These are phyloP conservation scores for Picea glauca DNA, from an alignment of 75 land plant species.

Conservation along the genomic window DNA sequence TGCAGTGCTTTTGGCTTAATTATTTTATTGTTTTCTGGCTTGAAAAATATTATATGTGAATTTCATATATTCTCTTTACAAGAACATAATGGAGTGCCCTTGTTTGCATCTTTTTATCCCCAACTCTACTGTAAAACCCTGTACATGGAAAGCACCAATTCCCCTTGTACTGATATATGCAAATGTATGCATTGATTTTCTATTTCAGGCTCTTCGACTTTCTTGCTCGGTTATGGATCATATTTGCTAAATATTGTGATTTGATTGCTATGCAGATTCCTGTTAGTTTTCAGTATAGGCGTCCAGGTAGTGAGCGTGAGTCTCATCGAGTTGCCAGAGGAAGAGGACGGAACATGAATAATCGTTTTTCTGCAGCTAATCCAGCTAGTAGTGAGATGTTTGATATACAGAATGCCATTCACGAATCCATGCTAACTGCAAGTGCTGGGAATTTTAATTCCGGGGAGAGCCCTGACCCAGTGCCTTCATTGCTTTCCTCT, in stretches of 20 bases:
- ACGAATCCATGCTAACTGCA: constrained; percentile 14
- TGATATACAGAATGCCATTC: constrained; percentile 17
- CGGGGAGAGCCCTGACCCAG: background rate
- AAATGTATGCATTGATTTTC: too few relatives aligned
- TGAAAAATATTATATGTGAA: too few relatives aligned
- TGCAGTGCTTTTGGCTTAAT: too few relatives aligned
- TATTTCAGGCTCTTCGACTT: too few relatives aligned
- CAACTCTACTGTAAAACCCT: too few relatives aligned
- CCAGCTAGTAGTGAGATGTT: constrained; percentile 37
- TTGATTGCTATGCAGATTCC: constrained; percentile 56
- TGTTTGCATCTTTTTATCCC: too few relatives aligned
- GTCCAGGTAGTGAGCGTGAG: constrained; percentile 35
- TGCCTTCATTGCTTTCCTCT: constrained; percentile 55
- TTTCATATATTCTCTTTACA: too few relatives aligned
- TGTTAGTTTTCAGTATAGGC: constrained; percentile 75
- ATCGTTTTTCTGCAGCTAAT: constrained; percentile 7
- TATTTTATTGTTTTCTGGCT: too few relatives aligned
- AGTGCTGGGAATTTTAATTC: background rate
- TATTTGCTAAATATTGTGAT: background rate
- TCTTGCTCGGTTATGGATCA: background rate
- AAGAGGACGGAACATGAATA: background rate
- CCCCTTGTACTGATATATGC: too few relatives aligned
- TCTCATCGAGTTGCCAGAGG: constrained; percentile 43
- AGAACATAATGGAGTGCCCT: too few relatives aligned
- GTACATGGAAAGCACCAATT: too few relatives aligned